Percentiles rank a stretch among this genome's conserved stretches.
These are phyloP conservation scores for Zymoseptoria ardabiliae DNA, from an alignment of 2,329 filamentous ascomycete genomes.

Conservation along the genomic window DNA sequence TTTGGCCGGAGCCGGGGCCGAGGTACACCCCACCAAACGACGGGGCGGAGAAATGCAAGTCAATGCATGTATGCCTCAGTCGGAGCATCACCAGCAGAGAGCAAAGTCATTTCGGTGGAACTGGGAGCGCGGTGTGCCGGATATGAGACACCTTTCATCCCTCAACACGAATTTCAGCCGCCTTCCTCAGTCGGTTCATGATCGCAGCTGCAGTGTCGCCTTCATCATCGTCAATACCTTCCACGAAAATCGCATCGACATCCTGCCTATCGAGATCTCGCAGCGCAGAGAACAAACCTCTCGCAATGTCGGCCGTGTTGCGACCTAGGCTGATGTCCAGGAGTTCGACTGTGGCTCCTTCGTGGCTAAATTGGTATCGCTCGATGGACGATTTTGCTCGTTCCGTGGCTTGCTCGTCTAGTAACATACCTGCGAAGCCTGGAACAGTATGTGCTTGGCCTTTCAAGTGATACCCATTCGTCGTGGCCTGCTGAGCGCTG, in stretches of 20 bases:
- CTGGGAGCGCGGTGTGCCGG: neutral
- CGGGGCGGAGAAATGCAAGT: neutral
- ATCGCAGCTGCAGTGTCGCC: slow-evolving; percentile 71
- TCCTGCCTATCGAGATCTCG: slow-evolving; percentile 73
- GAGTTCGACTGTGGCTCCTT: slow-evolving; percentile 25
- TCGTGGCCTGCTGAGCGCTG: slow-evolving; percentile 7
- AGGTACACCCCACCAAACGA: neutral
- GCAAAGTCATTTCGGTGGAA: neutral
- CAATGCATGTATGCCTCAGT: neutral
- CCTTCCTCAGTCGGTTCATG: slow-evolving; percentile 46
- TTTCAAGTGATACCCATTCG: slow-evolving; percentile 9
- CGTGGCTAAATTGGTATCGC: neutral
- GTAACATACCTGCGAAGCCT: slow-evolving; percentile 25
- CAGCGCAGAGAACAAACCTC: slow-evolving; percentile 80
- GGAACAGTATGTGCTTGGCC: slow-evolving; percentile 14
- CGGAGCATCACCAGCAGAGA: neutral
- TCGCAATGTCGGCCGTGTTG: slow-evolving; percentile 66
- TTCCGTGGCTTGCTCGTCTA: slow-evolving; percentile 11
- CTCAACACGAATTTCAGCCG: slow-evolving; percentile 35
- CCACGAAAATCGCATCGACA: slow-evolving; percentile 80
- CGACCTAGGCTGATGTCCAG: slow-evolving; percentile 68
- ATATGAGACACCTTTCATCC: neutral
- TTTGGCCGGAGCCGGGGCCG: neutral
- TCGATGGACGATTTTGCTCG: slow-evolving; percentile 6
- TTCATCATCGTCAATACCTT: slow-evolving; percentile 62